Evolutionary conservation across 306 rosid species (phyloP).

Genomic region (Rosa lucieae): DNA sequence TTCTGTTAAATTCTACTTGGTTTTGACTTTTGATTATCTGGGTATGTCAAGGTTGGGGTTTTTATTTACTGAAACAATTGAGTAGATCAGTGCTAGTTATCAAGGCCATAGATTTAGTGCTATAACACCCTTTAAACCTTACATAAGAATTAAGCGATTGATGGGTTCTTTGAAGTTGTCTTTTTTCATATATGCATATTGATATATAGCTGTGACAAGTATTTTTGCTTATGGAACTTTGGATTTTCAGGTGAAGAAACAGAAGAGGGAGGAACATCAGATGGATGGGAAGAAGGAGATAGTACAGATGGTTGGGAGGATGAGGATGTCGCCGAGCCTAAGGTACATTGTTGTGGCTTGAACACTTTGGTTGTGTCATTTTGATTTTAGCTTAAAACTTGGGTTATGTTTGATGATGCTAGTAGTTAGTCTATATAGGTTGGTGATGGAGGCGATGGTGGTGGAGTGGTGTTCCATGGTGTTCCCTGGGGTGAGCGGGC

Average conservation of each 20-base stretch:
- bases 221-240: slow-evolving; percentile 17
- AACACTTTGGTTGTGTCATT: slow-evolving; percentile 9
- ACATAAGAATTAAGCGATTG: not conserved
- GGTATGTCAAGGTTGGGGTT: not conserved
- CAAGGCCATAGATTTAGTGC: not conserved
- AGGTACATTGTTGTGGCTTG: slow-evolving; percentile 41
- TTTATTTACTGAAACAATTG: not conserved
- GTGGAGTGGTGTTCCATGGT: slow-evolving; percentile 73
- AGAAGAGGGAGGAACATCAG: slow-evolving; percentile 42
- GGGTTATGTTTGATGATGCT: slow-evolving; percentile 14
- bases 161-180: not conserved
- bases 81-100: not conserved
- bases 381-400: slow-evolving; percentile 19
- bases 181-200: not conserved
- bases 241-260: slow-evolving; percentile 45
- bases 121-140: not conserved
- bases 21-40: not conserved
- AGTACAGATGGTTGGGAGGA: slow-evolving; percentile 42
- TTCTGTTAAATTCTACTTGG: slow-evolving; percentile 6
- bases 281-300: slow-evolving; percentile 58
- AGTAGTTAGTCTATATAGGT: slow-evolving; percentile 38
- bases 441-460: slow-evolving; percentile 90
- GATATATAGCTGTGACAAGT: not conserved
- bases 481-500: slow-evolving; percentile 80
- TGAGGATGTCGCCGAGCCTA: slow-evolving; percentile 56